Evolutionary conservation across 345 rosid genomes (phyloP), one percentile per base, ranked within the genome.

Genomic region (Zanthoxylum bungeanum): DNA sequence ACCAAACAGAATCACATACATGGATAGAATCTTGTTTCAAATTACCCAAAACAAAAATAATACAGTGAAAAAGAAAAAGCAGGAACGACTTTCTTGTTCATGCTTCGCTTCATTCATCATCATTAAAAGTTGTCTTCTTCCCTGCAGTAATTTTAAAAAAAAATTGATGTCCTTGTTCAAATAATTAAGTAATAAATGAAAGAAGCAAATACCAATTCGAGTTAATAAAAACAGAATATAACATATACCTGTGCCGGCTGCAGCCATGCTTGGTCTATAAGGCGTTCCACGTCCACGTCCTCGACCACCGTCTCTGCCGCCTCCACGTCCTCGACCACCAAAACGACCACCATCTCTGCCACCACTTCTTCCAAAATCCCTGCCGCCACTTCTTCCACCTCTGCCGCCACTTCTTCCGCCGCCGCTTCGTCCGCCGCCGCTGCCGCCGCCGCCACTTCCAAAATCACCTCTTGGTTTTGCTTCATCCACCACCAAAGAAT

Each of bases 351-450:
- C 75, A 21, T 70, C 46, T 16, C 50, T 28, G 31, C 79, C 72
- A 2, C 79, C 77, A 37, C 78, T 62, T 21, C 85, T 60, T 2
- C 88, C 82, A 42, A 86, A 75, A 58, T 77, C 77, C 59, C 84
- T 60, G 4, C 81, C 75, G 21, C 73, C 68, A 49, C 84, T 58
- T 58, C 62, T 58, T 3, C 88, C 77, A 51, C 81, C 77, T 56
- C 84, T 52, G 10, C 80, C 74, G 33, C 71, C 61, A 37, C 83
- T 44, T 44, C 49, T 44, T 4, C 40, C 79, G 5, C 73, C 51
- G 12, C 77, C 76, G 70, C 69, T 77, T 92, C 99, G 2, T 90
- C 88, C 40, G 92, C 96, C 0, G 81, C 59, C 47, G 90, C n/a
- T n/a, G n/a, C n/a, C n/a, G n/a, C n/a, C n/a, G n/a, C n/a, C n/a